Base-by-base conservation (phyloP, 2,329 filamentous ascomycete genomes). In the Phialophora expanda region DNA sequence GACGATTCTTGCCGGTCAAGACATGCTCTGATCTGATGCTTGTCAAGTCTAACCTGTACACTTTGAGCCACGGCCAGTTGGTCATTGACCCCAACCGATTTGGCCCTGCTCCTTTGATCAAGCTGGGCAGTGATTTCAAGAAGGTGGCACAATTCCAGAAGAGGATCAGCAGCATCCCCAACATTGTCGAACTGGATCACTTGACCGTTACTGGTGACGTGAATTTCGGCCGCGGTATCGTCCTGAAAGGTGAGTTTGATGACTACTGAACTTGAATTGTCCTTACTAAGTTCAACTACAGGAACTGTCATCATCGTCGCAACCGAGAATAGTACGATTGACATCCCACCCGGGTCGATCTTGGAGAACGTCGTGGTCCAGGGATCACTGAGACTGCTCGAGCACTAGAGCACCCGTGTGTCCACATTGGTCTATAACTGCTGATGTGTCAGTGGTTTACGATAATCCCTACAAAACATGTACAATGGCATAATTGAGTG, bases 11-110 rank as follows among this genome's bases (percentile, higher is more conserved):
- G 85, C 95, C 95, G 69, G 95, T 99, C 85, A 99, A 99, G 91
- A 99, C 95, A 24, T 99, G 94, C 87, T 99, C 95, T 61, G 95
- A 99, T 79, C 86, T 99, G 72, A 96, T 99, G 93, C 90, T 99
- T 69, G 95, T 99, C 87, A 99, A 99, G 88, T 98, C 95, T 28
- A 95, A 99, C 77, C 87, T 99, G 68, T 99, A 99, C 88, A 96
- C 93, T 9, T 88, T 99, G 74, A 95, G 97, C 88, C 95, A 99
- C 83, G 95, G 95, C 73, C 94, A 98, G 85, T 88, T 99, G 72
- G 88, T 97, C 78, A 96, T 99, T 83, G 96, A 96, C 86, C 89
- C 93, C 73, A 93, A 89, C 84, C 92, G 95, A 73, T 98, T 99
- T 80, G 95, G 95, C 72, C 93, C 95, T 73, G 94, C 95, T 56